A percentile compares a stretch with the other conserved stretches of the same genome.
phyloP scores from a whole-genome alignment of 768 basidiomycete species.

The Boletales sp. region DNA sequence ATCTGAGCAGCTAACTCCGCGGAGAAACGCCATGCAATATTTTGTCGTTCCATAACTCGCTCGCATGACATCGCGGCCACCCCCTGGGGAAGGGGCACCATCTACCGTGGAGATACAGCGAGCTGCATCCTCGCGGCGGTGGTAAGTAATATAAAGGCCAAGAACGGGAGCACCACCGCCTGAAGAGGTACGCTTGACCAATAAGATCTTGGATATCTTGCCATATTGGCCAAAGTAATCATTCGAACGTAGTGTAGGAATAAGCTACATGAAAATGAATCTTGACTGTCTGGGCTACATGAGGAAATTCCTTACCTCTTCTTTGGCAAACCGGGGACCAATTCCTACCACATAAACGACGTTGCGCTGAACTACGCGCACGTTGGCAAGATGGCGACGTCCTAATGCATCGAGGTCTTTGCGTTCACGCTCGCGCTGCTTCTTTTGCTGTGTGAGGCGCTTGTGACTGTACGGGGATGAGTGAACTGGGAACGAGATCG shows the following conservation, averaged over 20 bases:
- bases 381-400: slow-evolving; percentile 83
- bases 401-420: slow-evolving; percentile 89
- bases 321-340: slow-evolving; percentile 89
- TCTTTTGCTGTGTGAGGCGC: slow-evolving; percentile 92
- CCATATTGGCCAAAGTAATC: slow-evolving; percentile 99
- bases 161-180: slow-evolving; percentile 71
- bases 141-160: slow-evolving; percentile 96
- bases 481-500: slow-evolving; percentile 3
- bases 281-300: background rate
- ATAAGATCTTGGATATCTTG: slow-evolving; percentile 92
- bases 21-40: slow-evolving; percentile 95
- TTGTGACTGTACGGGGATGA: slow-evolving; percentile 64
- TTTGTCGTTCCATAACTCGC: slow-evolving; percentile 96
- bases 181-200: slow-evolving; percentile 83
- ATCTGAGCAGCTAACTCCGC: slow-evolving; percentile 78
- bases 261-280: slow-evolving; percentile 49
- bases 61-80: slow-evolving; percentile 83
- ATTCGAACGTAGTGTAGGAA: slow-evolving; percentile 86
- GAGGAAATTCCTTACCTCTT: slow-evolving; percentile 65
- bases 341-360: slow-evolving; percentile 97
- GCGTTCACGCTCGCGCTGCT: slow-evolving; percentile 88
- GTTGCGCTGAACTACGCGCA: slow-evolving; percentile 94
- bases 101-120: slow-evolving; percentile 92
- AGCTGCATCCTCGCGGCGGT: slow-evolving; percentile 91
- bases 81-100: slow-evolving; percentile 86